Conservation (phyloP, 2,329 filamentous ascomycete genomes). For the Stachybotrys elegans region DNA sequence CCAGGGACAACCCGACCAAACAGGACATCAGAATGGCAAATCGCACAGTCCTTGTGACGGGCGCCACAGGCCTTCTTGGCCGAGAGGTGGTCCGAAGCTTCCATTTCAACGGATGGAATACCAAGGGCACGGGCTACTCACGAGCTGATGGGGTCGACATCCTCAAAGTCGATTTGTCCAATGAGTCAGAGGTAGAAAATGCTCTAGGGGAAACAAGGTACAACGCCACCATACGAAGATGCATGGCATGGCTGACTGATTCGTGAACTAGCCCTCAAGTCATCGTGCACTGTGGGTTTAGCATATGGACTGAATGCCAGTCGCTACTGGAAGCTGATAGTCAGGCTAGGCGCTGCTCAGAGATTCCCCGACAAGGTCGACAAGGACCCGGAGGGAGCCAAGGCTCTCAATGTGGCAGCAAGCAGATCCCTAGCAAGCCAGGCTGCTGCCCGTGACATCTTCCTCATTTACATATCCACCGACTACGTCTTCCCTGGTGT, state of each 20-base stretch:
- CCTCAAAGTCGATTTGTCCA: constrained; percentile 52
- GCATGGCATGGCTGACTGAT: constrained; percentile 5
- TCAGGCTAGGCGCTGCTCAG: constrained; percentile 70
- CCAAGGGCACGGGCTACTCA: constrained; percentile 68
- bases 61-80: constrained; percentile 78
- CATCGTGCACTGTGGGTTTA: constrained; percentile 69
- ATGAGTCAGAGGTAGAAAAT: constrained; percentile 40
- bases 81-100: constrained; percentile 73
- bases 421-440: constrained; percentile 60
- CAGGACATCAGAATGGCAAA: too few relatives aligned
- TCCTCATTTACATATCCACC: constrained; percentile 75
- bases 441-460: constrained; percentile 55
- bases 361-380: constrained; percentile 84
- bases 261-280: constrained; percentile 57
- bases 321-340: constrained; percentile 10
- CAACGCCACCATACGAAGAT: too few relatives aligned
- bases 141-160: constrained; percentile 67
- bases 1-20: too few relatives aligned
- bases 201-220: constrained; percentile 52
- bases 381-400: constrained; percentile 69
- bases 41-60: constrained; percentile 68
- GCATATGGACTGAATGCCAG: neutral
- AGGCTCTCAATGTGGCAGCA: constrained; percentile 68
- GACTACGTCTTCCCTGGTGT: constrained; percentile 75
- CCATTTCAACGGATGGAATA: constrained; percentile 54